Percentiles rank a stretch among this genome's conserved stretches.
Conservation (phyloP, 768 basidiomycete genomes). For the Leccinum olivaceopallidum region DNA sequence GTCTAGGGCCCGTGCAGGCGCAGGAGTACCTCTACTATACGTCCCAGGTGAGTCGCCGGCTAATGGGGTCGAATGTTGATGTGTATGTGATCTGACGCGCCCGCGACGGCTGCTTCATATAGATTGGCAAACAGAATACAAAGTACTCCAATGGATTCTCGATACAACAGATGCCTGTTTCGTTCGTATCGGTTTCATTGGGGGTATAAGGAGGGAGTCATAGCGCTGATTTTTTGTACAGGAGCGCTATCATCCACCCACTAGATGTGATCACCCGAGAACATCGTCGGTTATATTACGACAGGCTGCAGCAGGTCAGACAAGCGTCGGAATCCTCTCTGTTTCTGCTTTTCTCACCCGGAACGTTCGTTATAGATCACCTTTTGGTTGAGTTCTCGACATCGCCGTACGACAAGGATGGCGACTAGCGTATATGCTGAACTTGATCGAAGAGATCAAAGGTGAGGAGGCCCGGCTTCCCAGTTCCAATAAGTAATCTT, state of each 20-base stretch:
- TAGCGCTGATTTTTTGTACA: background rate
- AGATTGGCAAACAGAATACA: conserved; percentile 47
- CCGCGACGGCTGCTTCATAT: background rate
- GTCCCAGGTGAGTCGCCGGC: conserved; percentile 40
- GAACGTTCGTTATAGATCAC: too few species aligned
- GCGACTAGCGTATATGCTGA: too few species aligned
- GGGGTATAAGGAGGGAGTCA: background rate
- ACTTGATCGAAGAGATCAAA: too few species aligned
- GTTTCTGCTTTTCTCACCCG: too few species aligned
- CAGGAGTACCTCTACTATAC: conserved; percentile 57
- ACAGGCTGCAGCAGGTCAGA: too few species aligned
- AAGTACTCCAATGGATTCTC: conserved; percentile 56
- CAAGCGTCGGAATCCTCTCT: too few species aligned
- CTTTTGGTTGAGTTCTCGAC: too few species aligned
- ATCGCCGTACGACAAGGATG: too few species aligned
- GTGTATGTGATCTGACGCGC: background rate
- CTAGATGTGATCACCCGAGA: conserved; percentile 41
- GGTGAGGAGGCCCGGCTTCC: too few species aligned
- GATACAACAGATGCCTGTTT: conserved; percentile 59
- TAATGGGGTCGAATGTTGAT: background rate
- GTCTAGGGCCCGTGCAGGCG: conserved; percentile 51
- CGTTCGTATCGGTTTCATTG: conserved; percentile 35
- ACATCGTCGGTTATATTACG: too few species aligned
- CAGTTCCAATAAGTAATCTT: too few species aligned
- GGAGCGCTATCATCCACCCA: conserved; percentile 17